phyloP scores from a whole-genome alignment of 2,329 filamentous ascomycete genomes.

The Domatiomyces catenatus region DNA sequence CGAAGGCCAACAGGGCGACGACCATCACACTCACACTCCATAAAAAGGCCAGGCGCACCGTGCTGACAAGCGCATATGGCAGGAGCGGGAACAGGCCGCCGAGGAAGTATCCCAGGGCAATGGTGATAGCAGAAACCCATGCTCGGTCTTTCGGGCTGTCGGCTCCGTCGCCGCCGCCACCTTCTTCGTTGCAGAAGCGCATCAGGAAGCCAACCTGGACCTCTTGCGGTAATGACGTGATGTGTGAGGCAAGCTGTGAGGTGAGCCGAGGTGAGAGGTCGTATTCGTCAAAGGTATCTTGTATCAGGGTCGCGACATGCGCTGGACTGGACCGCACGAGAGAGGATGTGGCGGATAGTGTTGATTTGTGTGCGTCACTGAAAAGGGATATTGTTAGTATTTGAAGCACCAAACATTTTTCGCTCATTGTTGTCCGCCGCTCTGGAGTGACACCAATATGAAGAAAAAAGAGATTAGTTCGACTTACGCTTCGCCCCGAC shows the following conservation, averaged over 20 bases:
- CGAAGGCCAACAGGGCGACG: constrained; percentile 35
- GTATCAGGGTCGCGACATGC: constrained; percentile 31
- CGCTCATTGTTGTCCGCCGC: neutral
- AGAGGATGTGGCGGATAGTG: constrained; percentile 6
- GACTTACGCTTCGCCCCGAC: constrained; percentile 31
- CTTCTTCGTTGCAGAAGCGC: constrained; percentile 10
- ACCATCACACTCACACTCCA: constrained; percentile 38
- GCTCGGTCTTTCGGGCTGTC: constrained; percentile 23
- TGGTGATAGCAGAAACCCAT: constrained; percentile 26
- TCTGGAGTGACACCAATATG: neutral
- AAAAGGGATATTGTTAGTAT: constrained; percentile 1
- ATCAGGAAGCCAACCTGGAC: constrained; percentile 12
- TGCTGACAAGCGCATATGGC: constrained; percentile 32
- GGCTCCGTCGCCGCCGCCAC: constrained; percentile 18
- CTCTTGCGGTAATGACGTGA: constrained; percentile 8
- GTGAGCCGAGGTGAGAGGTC: constrained; percentile 26
- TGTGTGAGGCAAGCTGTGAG: constrained; percentile 10
- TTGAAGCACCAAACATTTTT: neutral
- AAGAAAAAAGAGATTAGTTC: neutral
- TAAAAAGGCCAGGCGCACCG: constrained; percentile 29
- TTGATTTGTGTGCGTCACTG: constrained; percentile 12
- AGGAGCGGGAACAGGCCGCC: constrained; percentile 35
- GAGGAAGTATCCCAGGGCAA: constrained; percentile 22
- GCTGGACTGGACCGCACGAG: constrained; percentile 30
- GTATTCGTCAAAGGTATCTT: constrained; percentile 36